phyloP scores from a whole-genome alignment of 371 early-diverging fungal genomes.

The Rhizopus stolonifer region DNA sequence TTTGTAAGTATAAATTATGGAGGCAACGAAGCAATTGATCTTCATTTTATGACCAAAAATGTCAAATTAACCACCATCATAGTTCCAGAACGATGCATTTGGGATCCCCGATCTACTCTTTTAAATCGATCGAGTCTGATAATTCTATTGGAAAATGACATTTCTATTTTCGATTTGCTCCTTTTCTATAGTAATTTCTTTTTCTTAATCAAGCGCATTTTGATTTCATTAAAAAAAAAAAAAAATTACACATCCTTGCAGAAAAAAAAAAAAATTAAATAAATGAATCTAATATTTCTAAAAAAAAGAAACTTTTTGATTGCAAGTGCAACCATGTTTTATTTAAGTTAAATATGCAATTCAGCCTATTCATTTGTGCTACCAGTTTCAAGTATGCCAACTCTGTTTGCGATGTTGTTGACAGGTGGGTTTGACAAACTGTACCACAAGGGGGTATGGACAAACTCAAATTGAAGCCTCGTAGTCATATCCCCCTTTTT shows the following conservation, averaged over 20 bases:
- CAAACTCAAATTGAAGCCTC: not conserved
- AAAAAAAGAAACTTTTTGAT: too few species aligned
- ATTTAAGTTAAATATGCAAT: too few species aligned
- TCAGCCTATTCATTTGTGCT: not conserved
- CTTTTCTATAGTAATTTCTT: too few species aligned
- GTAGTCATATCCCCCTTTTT: not conserved
- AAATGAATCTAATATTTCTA: too few species aligned
- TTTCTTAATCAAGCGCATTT: too few species aligned
- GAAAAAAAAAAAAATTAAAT: too few species aligned
- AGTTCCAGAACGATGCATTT: not conserved
- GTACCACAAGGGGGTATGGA: not conserved
- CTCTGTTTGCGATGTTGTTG: not conserved
- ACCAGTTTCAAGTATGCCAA: not conserved
- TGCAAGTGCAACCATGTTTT: too few species aligned
- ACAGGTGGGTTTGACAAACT: not conserved
- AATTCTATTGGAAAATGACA: not conserved
- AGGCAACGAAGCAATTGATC: too few species aligned
- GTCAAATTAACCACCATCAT: not conserved
- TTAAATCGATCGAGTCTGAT: not conserved
- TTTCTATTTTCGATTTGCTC: not conserved
- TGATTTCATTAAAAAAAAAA: too few species aligned
- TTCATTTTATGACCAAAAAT: too few species aligned
- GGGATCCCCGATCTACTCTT: not conserved
- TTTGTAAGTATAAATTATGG: too few species aligned
- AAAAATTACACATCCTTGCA: too few species aligned